Evolutionary conservation across 495 filamentous ascomycete genomes (phyloP), one percentile per base, ranked within the genome.

Genomic region (Aspergillus leporis): DNA sequence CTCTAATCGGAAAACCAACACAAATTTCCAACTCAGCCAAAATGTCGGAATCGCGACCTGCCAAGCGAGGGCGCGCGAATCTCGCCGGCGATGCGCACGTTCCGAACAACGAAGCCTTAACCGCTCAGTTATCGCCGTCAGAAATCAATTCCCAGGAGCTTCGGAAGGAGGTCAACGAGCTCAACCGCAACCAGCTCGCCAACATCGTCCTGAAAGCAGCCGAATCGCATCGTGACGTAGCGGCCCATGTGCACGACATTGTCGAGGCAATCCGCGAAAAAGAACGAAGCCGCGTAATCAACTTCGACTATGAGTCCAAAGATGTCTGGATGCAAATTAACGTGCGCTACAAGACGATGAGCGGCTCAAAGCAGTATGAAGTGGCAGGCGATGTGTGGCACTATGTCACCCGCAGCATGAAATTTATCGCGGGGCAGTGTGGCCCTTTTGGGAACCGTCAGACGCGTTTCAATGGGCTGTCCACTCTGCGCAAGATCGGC

Each of bases 401-500:
- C 2, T 40, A 12, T n/a, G 2, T 40, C 10, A 12, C 12, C 3
- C 3, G 10, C 12, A 40, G 3, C 3, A 13, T 40, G 12, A 12
- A 40, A 13, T 12, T 3, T 13, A 40, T 40, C 36, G 16, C 36
- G 12, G 9, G 9, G 16, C 16, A 13, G 3, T 40, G 36, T 40
- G 12, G 12, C 2, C 16, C 36, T 40, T 40, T 12, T 12, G n/a
- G 3, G 12, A 40, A 40, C 10, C 36, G 3, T n/a, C 36, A 40
- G 36, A 40, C 36, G 10, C 36, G 9, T 2, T 40, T 13, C 3
- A 40, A 40, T 40, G 36, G 12, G 9, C 9, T 40, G 3, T 40
- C 36, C 2, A 9, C 10, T 40, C 54, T 64, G 1, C 55, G 59
- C 30, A 66, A 66, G 45, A 66, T 66, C 21, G 66, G 63, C 13